A percentile compares a stretch with the other conserved stretches of the same genome.
These are phyloP conservation scores for Aspergillus fumigatiaffinis DNA, from an alignment of 2,329 filamentous ascomycete species.

Conservation along the genomic window DNA sequence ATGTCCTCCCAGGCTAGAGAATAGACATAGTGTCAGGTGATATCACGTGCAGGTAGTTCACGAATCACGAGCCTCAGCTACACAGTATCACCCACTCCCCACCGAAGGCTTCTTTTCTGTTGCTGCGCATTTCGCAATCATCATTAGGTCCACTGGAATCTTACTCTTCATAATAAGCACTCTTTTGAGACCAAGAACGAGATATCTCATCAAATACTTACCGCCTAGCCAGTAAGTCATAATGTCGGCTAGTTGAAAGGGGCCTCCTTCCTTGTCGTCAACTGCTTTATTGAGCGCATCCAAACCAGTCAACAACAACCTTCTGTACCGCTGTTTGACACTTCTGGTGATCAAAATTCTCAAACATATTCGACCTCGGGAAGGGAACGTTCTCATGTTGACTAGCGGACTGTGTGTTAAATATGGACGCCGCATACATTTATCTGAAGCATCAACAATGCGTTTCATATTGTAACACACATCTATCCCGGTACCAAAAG, in stretches of 20 bases:
- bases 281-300: not conserved
- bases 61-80: too few relatives aligned
- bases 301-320: slow-evolving; percentile 15
- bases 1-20: too few relatives aligned
- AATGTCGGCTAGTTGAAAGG: not conserved
- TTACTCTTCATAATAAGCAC: too few relatives aligned
- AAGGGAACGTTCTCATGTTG: slow-evolving; percentile 27
- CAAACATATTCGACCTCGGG: slow-evolving; percentile 14
- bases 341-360: slow-evolving; percentile 20
- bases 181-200: too few relatives aligned
- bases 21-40: too few relatives aligned
- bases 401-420: slow-evolving; percentile 31
- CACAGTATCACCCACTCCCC: too few relatives aligned
- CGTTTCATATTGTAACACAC: slow-evolving; percentile 35
- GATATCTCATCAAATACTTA: not conserved
- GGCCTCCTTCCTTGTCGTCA: not conserved
- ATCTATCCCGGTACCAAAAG: slow-evolving; percentile 37
- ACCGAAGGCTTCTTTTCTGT: too few relatives aligned
- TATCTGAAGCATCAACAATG: slow-evolving; percentile 32
- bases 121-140: too few relatives aligned
- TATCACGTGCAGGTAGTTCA: too few relatives aligned
- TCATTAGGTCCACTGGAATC: too few relatives aligned
- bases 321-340: slow-evolving; percentile 15
- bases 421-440: slow-evolving; percentile 21
- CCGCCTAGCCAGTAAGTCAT: not conserved